These are phyloP conservation scores for Epichloe sylvatica DNA, from an alignment of 2,329 filamentous ascomycete genomes.

Conservation along the genomic window DNA sequence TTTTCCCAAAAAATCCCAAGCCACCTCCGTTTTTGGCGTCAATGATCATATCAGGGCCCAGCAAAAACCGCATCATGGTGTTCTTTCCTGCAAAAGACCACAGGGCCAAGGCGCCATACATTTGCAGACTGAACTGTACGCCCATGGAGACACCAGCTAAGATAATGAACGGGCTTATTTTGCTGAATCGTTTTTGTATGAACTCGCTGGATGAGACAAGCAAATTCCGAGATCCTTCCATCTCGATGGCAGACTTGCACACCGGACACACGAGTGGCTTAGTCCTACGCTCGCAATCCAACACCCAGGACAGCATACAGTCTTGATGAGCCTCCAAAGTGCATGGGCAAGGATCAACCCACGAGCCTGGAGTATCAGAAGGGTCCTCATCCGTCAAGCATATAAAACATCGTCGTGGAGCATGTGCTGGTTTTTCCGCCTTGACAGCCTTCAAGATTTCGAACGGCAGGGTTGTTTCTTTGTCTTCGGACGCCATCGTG, in stretches of 20 bases:
- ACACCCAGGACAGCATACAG: slow-evolving; percentile 83
- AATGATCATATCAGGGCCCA: slow-evolving; percentile 19
- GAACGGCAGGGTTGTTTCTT: slow-evolving; percentile 5
- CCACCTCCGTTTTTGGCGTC: slow-evolving; percentile 13
- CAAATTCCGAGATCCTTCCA: slow-evolving; percentile 61
- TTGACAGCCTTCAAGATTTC: slow-evolving; percentile 8
- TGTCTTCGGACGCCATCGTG: slow-evolving; percentile 2
- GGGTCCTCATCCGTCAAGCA: slow-evolving; percentile 45
- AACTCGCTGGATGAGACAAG: slow-evolving; percentile 53
- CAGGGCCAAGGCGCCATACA: slow-evolving; percentile 38
- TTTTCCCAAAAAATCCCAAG: slow-evolving; percentile 13
- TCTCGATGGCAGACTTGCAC: slow-evolving; percentile 68
- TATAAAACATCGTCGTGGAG: slow-evolving; percentile 43
- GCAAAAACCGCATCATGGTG: slow-evolving; percentile 28
- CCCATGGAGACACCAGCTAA: slow-evolving; percentile 41
- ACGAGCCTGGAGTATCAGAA: slow-evolving; percentile 36
- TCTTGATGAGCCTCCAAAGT: slow-evolving; percentile 81
- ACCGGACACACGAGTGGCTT: slow-evolving; percentile 71
- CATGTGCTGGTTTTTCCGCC: slow-evolving; percentile 11
- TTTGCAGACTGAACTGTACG: slow-evolving; percentile 35
- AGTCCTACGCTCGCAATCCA: slow-evolving; percentile 60
- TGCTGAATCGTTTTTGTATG: slow-evolving; percentile 40
- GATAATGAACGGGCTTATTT: slow-evolving; percentile 48
- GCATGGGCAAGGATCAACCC: slow-evolving; percentile 84
- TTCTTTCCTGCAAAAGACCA: slow-evolving; percentile 38